Evolutionary conservation across 768 basidiomycete species (phyloP).

Genomic region (Tylopilus balloui): DNA sequence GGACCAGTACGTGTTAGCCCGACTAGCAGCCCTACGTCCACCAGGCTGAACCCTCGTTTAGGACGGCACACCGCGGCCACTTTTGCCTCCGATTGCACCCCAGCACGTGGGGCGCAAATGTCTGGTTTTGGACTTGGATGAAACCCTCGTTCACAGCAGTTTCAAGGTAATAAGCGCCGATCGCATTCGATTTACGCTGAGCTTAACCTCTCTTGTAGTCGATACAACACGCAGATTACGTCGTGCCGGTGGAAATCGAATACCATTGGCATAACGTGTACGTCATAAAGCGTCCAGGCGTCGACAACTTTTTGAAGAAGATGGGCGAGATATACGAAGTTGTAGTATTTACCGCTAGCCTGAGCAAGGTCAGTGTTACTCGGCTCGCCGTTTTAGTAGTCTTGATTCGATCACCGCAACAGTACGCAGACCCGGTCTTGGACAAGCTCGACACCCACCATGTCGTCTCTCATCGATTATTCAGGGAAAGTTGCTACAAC

Average conservation of each 20-base stretch:
- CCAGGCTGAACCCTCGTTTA: slow-evolving; percentile 30
- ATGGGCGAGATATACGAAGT: slow-evolving; percentile 99
- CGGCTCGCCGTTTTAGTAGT: neutral
- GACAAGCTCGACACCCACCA: slow-evolving; percentile 93
- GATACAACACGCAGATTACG: slow-evolving; percentile 92
- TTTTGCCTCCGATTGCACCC: slow-evolving; percentile 80
- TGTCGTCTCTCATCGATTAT: slow-evolving; percentile 90
- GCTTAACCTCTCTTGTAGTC: slow-evolving; percentile 49
- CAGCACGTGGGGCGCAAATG: slow-evolving; percentile 90
- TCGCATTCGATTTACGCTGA: neutral
- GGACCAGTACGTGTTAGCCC: slow-evolving; percentile 66
- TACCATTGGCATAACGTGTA: slow-evolving; percentile 98
- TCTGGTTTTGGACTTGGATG: slow-evolving; percentile 93
- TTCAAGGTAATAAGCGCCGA: slow-evolving; percentile 71
- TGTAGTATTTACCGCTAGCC: slow-evolving; percentile 95
- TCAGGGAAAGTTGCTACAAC: slow-evolving; percentile 98
- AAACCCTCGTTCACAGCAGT: slow-evolving; percentile 94
- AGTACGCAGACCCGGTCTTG: slow-evolving; percentile 98
- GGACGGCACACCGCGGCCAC: slow-evolving; percentile 84
- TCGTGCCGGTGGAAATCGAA: slow-evolving; percentile 98
- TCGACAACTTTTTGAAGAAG: slow-evolving; percentile 92
- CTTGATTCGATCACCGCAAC: slow-evolving; percentile 11
- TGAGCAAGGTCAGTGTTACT: slow-evolving; percentile 75
- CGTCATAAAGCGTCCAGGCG: slow-evolving; percentile 97
- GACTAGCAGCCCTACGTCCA: neutral